Percentiles rank a stretch among this genome's conserved stretches.
These are phyloP conservation scores for Entonaema liquescens DNA, from an alignment of 495 filamentous ascomycete species.

Conservation along the genomic window DNA sequence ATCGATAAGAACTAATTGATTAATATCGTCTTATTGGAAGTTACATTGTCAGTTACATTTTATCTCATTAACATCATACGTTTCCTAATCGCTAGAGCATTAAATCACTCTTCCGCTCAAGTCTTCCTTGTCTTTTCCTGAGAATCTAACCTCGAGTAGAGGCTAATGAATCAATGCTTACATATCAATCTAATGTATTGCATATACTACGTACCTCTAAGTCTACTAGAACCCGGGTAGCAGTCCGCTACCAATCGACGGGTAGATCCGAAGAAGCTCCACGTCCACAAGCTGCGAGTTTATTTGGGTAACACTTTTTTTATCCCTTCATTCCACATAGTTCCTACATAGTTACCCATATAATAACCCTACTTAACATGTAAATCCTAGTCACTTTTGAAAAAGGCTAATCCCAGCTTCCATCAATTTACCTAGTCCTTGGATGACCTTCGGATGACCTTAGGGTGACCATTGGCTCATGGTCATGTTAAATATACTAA, in stretches of 20 bases:
- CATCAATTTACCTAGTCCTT: not conserved
- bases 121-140: not conserved
- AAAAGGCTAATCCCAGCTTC: not conserved
- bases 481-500: conserved; percentile 43
- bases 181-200: conserved; percentile 4
- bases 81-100: not conserved
- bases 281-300: not conserved
- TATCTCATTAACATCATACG: conserved; percentile 12
- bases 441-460: not conserved
- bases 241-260: conserved; percentile 9
- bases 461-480: not conserved
- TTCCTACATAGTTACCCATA: not conserved
- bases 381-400: conserved; percentile 10
- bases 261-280: conserved; percentile 29
- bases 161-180: not conserved
- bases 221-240: not conserved
- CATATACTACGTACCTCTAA: not conserved
- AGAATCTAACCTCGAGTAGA: not conserved
- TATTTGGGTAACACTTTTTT: conserved; percentile 23
- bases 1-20: not conserved
- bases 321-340: conserved; percentile 5
- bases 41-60: not conserved
- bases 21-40: not conserved
- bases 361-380: conserved; percentile 4
- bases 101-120: not conserved